Percentiles rank a stretch among this genome's conserved stretches.
phyloP scores from a whole-genome alignment of 768 basidiomycete genomes.

The Lentinula sp. region DNA sequence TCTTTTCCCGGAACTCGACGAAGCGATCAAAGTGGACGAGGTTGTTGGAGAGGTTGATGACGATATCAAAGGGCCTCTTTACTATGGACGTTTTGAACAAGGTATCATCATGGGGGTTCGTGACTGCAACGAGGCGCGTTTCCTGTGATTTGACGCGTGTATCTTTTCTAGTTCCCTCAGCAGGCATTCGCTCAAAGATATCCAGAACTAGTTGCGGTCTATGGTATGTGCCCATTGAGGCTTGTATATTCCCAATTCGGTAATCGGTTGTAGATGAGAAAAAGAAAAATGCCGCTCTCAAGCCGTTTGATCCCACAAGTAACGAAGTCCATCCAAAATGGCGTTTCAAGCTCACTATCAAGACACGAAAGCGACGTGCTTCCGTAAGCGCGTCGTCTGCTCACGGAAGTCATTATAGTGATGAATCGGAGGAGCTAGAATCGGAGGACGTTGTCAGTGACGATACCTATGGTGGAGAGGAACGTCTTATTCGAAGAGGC shows the following conservation, averaged over 20 bases:
- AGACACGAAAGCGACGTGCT: slow-evolving; percentile 14
- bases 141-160: slow-evolving; percentile 20
- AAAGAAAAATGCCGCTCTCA: slow-evolving; percentile 34
- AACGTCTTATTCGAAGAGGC: slow-evolving; percentile 11
- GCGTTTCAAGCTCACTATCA: slow-evolving; percentile 36
- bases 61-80: slow-evolving; percentile 35
- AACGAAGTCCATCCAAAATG: slow-evolving; percentile 53
- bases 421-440: slow-evolving; percentile 22
- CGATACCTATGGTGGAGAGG: slow-evolving; percentile 10
- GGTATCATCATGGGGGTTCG: slow-evolving; percentile 58
- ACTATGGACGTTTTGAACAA: slow-evolving; percentile 52
- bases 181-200: slow-evolving; percentile 29
- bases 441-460: slow-evolving; percentile 23
- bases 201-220: slow-evolving; percentile 44
- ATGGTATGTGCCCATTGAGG: slow-evolving; percentile 37
- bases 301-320: slow-evolving; percentile 56
- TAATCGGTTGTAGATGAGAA: not conserved
- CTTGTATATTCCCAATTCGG: slow-evolving; percentile 7
- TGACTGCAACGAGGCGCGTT: slow-evolving; percentile 7
- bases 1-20: slow-evolving; percentile 23
- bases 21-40: slow-evolving; percentile 26
- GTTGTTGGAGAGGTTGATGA: slow-evolving; percentile 52
- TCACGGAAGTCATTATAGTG: slow-evolving; percentile 17
- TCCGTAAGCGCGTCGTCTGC: slow-evolving; percentile 18
- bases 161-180: slow-evolving; percentile 34